A percentile compares a stretch with the other conserved stretches of the same genome.
These are phyloP conservation scores for Beta corolliflora DNA, from an alignment of 179 eudicot species.

Conservation along the genomic window DNA sequence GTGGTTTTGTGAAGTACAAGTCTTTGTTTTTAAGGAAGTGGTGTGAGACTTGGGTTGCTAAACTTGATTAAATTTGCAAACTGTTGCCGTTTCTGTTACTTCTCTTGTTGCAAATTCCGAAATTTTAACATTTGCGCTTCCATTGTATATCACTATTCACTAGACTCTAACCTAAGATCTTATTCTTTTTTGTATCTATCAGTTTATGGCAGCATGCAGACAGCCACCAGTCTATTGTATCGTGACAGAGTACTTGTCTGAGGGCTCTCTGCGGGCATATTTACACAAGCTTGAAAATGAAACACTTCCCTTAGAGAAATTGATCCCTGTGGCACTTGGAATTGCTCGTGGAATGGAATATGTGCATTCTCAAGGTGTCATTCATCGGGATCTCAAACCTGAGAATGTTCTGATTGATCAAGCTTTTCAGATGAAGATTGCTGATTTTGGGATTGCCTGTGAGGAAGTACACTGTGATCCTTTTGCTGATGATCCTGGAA, in stretches of 20 bases:
- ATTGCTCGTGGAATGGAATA: slow-evolving; percentile 88
- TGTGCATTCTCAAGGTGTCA: slow-evolving; percentile 77
- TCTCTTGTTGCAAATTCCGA: neutral
- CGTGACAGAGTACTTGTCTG: slow-evolving; percentile 73
- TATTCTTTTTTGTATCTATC: slow-evolving; percentile 10
- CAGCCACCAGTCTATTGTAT: slow-evolving; percentile 76
- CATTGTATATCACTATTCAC: neutral
- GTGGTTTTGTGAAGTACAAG: neutral
- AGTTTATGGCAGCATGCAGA: slow-evolving; percentile 87
- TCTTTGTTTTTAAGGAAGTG: neutral
- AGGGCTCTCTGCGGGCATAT: slow-evolving; percentile 84
- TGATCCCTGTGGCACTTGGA: slow-evolving; percentile 60
- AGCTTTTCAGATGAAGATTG: slow-evolving; percentile 65
- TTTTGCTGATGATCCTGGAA: slow-evolving; percentile 81
- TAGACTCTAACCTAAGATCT: neutral
- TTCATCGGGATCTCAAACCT: slow-evolving; percentile 88
- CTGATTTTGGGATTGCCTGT: slow-evolving; percentile 90
- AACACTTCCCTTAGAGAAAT: slow-evolving; percentile 52
- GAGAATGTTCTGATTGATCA: slow-evolving; percentile 73
- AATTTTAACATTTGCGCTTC: neutral
- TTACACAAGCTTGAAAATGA: slow-evolving; percentile 73
- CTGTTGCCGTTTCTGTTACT: neutral
- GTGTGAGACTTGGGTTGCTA: neutral
- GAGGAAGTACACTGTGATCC: slow-evolving; percentile 70
- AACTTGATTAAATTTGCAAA: too few species aligned